phyloP scores from a whole-genome alignment of 257 asterid genomes.

The Handroanthus guayacan region DNA sequence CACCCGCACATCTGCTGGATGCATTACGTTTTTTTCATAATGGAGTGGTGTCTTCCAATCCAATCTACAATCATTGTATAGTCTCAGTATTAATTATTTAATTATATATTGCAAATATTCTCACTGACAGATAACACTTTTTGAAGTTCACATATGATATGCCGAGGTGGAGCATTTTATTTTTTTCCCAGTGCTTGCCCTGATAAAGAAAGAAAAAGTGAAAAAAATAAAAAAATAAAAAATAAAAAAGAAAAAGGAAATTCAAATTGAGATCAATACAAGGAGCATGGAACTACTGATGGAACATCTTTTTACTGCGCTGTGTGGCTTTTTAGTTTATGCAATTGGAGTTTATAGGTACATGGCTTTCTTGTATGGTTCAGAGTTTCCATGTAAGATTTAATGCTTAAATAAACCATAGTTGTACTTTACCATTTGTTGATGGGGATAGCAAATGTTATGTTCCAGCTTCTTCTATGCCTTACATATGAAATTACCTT shows the following conservation, averaged over 20 bases:
- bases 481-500: background rate
- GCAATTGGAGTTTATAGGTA: background rate
- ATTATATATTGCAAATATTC: background rate
- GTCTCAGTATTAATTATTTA: background rate
- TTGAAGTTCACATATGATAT: no score
- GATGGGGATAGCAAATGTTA: background rate
- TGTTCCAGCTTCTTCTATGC: background rate
- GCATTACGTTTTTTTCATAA: background rate
- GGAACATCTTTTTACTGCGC: background rate
- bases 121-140: background rate
- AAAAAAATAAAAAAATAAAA: no score
- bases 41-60: background rate
- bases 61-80: background rate
- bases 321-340: constrained; percentile 7
- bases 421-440: background rate
- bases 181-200: constrained; percentile 13
- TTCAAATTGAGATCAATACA: background rate
- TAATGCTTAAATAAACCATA: background rate
- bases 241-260: background rate
- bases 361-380: constrained; percentile 13
- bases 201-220: no score
- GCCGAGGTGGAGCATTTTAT: background rate
- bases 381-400: constrained; percentile 3
- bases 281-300: constrained; percentile 3
- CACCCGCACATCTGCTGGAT: background rate